Evolutionary conservation across 331 rosid species (phyloP).

Genomic region (Rosa hybrid): DNA sequence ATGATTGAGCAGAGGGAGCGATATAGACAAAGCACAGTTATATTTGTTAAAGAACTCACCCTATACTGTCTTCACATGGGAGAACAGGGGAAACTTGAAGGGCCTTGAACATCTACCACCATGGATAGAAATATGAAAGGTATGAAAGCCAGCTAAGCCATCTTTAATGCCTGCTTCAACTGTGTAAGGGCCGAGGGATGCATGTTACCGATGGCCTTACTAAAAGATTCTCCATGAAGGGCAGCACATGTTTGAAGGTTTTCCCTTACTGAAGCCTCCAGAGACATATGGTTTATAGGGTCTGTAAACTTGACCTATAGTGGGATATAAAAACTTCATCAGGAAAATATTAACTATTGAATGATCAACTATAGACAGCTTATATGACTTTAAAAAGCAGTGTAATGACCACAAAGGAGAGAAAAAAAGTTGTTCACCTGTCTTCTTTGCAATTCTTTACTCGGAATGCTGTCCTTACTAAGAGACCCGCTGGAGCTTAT

Average conservation of each 20-base stretch:
- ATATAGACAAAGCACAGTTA: not conserved
- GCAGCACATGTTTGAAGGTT: constrained; percentile 89
- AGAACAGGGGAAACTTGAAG: not conserved
- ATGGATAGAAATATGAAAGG: not conserved
- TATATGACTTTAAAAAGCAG: constrained; percentile 16
- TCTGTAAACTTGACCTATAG: constrained; percentile 78
- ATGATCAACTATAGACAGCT: constrained; percentile 23
- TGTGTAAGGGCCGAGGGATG: constrained; percentile 87
- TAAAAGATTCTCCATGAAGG: constrained; percentile 89
- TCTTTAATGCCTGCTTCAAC: constrained; percentile 85
- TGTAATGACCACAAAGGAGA: not conserved
- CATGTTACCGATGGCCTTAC: constrained; percentile 73
- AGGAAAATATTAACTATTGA: constrained; percentile 17
- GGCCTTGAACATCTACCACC: constrained; percentile 1
- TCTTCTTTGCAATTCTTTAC: constrained; percentile 74
- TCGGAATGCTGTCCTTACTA: constrained; percentile 57
- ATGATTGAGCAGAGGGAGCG: not conserved
- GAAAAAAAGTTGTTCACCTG: constrained; percentile 46
- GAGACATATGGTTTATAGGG: constrained; percentile 73
- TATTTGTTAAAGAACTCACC: constrained; percentile 22
- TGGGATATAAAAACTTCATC: constrained; percentile 32
- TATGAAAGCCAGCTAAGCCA: constrained; percentile 47
- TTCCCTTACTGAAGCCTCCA: constrained; percentile 81
- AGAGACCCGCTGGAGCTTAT: constrained; percentile 51
- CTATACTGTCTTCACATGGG: not conserved